phyloP scores from a whole-genome alignment of 2,329 filamentous ascomycete genomes.

The Penicillium verrucosum region DNA sequence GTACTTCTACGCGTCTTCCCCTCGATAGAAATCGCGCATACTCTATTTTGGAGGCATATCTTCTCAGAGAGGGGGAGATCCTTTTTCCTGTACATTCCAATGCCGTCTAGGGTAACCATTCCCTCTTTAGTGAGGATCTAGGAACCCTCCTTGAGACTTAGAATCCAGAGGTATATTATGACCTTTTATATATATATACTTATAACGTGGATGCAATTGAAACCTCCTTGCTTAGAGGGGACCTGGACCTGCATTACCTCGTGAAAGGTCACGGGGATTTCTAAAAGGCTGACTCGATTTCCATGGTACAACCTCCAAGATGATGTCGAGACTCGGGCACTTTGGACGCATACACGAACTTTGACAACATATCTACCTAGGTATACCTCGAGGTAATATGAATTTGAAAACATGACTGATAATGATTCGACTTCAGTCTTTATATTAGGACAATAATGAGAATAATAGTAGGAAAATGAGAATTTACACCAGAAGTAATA shows the following conservation, averaged over 20 bases:
- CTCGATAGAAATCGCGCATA: slow-evolving; percentile 11
- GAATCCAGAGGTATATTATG: neutral
- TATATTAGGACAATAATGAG: too few species aligned
- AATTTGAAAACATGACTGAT: neutral
- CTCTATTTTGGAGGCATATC: neutral
- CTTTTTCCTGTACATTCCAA: slow-evolving; percentile 4
- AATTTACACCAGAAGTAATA: neutral
- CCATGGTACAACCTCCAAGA: neutral
- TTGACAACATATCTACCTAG: too few species aligned
- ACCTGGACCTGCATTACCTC: slow-evolving; percentile 3
- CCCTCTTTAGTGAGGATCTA: neutral
- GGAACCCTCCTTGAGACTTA: neutral
- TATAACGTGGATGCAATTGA: neutral
- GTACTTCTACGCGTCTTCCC: slow-evolving; percentile 1
- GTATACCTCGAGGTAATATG: too few species aligned
- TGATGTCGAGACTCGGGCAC: neutral
- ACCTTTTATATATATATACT: neutral
- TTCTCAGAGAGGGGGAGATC: neutral
- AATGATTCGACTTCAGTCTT: neutral
- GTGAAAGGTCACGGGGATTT: neutral
- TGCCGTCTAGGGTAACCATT: neutral
- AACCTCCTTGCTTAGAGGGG: neutral
- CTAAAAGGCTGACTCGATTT: neutral
- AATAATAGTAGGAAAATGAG: neutral
- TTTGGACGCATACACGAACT: neutral